A percentile compares a stretch with the other conserved stretches of the same genome.
Conservation (phyloP, 306 rosid species). For the Potentilla sterilis region DNA sequence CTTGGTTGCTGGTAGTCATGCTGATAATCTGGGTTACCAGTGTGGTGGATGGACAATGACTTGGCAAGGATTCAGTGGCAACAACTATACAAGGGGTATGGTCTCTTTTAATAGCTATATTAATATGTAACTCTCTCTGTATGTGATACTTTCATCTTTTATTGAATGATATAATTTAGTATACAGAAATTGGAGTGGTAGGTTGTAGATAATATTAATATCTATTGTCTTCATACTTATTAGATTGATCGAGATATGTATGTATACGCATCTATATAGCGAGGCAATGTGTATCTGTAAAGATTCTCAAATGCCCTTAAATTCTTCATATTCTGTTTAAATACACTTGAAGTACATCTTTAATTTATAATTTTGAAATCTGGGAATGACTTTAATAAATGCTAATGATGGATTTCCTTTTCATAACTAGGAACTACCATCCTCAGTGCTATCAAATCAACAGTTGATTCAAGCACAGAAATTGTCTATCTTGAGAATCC, state of each 20-base stretch:
- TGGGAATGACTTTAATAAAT: conserved; percentile 1
- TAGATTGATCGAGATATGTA: not conserved
- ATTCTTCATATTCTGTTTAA: not conserved
- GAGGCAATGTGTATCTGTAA: too few relatives aligned
- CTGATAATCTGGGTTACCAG: conserved; percentile 94
- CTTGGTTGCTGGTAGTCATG: conserved; percentile 84
- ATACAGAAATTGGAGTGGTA: not conserved
- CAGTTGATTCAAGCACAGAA: conserved; percentile 71
- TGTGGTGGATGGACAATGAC: conserved; percentile 98
- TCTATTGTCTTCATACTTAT: not conserved
- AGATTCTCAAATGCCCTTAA: not conserved
- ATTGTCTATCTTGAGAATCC: conserved; percentile 64
- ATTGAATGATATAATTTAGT: not conserved
- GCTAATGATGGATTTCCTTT: conserved; percentile 27
- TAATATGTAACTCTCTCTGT: not conserved
- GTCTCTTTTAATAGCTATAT: conserved; percentile 23
- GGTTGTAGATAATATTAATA: not conserved
- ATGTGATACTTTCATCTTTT: not conserved
- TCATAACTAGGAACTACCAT: conserved; percentile 72
- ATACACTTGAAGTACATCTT: not conserved
- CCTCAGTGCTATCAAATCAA: conserved; percentile 58
- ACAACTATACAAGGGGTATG: conserved; percentile 71
- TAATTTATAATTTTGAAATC: not conserved
- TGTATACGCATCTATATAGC: not conserved
- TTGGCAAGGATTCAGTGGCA: conserved; percentile 94